Evolutionary conservation across 1,284 basidiomycete genomes (phyloP).

Genomic region (Sanguinoderma infundibulare): DNA sequence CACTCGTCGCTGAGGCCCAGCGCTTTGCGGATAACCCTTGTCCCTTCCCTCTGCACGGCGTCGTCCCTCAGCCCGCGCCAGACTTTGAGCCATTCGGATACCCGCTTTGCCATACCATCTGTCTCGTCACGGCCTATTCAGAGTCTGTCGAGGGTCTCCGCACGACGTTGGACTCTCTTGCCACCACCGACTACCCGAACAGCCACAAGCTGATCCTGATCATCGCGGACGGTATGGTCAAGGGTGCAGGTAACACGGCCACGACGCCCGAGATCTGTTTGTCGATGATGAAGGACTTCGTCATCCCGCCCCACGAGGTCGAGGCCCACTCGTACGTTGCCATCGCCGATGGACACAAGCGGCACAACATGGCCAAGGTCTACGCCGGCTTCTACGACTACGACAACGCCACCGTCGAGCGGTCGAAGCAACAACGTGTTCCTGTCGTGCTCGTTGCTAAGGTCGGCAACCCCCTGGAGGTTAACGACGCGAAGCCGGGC

Average conservation of each 20-base stretch:
- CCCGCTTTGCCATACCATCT: conserved; percentile 93
- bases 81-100: conserved; percentile 97
- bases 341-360: conserved; percentile 98
- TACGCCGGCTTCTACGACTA: conserved; percentile 98
- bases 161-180: conserved; percentile 96
- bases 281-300: conserved; percentile 97
- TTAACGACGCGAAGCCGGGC: conserved; percentile 90
- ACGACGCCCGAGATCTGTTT: conserved; percentile 96
- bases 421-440: conserved; percentile 94
- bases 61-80: conserved; percentile 90
- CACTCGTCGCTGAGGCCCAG: conserved; percentile 55
- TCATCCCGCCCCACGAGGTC: conserved; percentile 85
- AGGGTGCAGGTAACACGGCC: conserved; percentile 87
- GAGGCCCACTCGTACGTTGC: conserved; percentile 97
- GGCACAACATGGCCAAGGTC: conserved; percentile 99
- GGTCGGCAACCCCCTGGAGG: conserved; percentile 90
- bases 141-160: conserved; percentile 96
- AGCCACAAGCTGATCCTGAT: conserved; percentile 96
- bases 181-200: conserved; percentile 98
- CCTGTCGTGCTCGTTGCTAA: conserved; percentile 96
- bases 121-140: conserved; percentile 98
- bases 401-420: conserved; percentile 90
- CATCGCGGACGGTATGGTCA: conserved; percentile 98
- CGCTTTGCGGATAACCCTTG: conserved; percentile 72
- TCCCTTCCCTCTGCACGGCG: conserved; percentile 91